Base-by-base conservation (phyloP, 2,329 filamentous ascomycete genomes). In the Arthrobotrys musiformis region DNA sequence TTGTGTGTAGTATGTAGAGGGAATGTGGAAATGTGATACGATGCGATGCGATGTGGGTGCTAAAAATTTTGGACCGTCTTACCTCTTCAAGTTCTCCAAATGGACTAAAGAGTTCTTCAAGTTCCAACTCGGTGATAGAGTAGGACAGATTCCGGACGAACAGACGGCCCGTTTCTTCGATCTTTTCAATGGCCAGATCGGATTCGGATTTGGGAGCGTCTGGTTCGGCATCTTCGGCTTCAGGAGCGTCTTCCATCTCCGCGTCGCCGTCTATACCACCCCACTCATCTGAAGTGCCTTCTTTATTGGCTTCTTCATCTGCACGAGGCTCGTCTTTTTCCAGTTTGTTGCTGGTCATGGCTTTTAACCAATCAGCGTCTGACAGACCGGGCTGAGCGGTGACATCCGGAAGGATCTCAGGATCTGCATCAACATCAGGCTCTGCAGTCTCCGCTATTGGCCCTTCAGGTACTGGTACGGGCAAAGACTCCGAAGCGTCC, bases 121-220 rank as follows among this genome's bases (percentile, higher is more conserved):
- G 85, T 80, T 97, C 92, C 52, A 92, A 89, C 81, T 95, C 91
- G 0, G 89, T 91, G 17, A 90, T 89, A 78, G 89, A 89, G 83
- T 95, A 99, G 11, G 93, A 89, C 48, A 99, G 86, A 82, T 99
- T 99, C 62, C 95, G 89, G 26, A 97, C 86, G 83, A 97, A 99
- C 0, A 99, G 86, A 79, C 95, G 89, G 75, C 90, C 90, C 54
- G 91, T 96, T 69, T 89, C 86, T 69, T 87, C 88, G 76, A 97
- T 91, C 61, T 88, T 87, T 58, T 90, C 87, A 63, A 90, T 83
- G 73, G 83, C 82, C 7, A 84, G 82, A 7, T 86, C 83, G 13
- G 46, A 61, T 61, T 81, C 80, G 6, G 78, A 60, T 40, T 86
- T 84, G 2, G 84, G 83, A 24, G 82, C 82, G 2, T 58, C 54